Percentiles rank a stretch among this genome's conserved stretches.
These are phyloP conservation scores for Durotheca rogersii DNA, from an alignment of 495 filamentous ascomycete genomes.

Conservation along the genomic window DNA sequence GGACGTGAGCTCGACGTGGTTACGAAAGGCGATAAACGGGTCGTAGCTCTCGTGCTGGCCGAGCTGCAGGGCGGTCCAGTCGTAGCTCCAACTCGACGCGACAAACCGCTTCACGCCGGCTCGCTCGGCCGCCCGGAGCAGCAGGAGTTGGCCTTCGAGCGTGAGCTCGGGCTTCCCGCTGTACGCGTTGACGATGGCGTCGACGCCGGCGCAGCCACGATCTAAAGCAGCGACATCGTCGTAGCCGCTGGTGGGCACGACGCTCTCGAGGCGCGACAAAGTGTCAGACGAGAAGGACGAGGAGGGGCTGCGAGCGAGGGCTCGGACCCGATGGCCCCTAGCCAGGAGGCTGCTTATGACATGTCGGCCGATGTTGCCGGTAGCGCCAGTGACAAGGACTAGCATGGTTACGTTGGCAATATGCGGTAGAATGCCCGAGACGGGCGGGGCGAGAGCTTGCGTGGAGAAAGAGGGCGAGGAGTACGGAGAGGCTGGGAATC, in stretches of 20 bases:
- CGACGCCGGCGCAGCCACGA: slow-evolving; percentile 22
- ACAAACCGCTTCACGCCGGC: slow-evolving; percentile 29
- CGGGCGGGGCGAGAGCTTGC: too few relatives aligned
- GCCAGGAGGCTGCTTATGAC: slow-evolving; percentile 10
- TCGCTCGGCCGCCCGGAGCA: slow-evolving; percentile 35
- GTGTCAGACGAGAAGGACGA: slow-evolving; percentile 9
- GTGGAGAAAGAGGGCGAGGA: too few relatives aligned
- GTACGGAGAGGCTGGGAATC: too few relatives aligned
- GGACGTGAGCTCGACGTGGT: slow-evolving; percentile 19
- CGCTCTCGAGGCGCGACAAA: slow-evolving; percentile 18
- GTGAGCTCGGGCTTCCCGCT: slow-evolving; percentile 20
- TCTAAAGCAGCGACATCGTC: slow-evolving; percentile 32
- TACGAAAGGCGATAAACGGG: slow-evolving; percentile 21
- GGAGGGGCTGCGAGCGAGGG: slow-evolving; percentile 15
- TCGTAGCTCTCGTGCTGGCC: slow-evolving; percentile 32
- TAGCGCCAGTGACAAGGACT: slow-evolving; percentile 27
- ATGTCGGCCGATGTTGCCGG: slow-evolving; percentile 28
- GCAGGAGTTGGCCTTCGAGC: slow-evolving; percentile 35
- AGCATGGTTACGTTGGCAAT: too few relatives aligned
- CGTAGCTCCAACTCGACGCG: slow-evolving; percentile 27
- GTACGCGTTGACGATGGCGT: slow-evolving; percentile 34
- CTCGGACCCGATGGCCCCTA: slow-evolving; percentile 25
- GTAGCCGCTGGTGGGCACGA: slow-evolving; percentile 17
- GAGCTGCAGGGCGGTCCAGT: slow-evolving; percentile 19
- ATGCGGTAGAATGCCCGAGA: too few relatives aligned